phyloP scores from a whole-genome alignment of 2,329 filamentous ascomycete genomes.

The Xylaria sp. region DNA sequence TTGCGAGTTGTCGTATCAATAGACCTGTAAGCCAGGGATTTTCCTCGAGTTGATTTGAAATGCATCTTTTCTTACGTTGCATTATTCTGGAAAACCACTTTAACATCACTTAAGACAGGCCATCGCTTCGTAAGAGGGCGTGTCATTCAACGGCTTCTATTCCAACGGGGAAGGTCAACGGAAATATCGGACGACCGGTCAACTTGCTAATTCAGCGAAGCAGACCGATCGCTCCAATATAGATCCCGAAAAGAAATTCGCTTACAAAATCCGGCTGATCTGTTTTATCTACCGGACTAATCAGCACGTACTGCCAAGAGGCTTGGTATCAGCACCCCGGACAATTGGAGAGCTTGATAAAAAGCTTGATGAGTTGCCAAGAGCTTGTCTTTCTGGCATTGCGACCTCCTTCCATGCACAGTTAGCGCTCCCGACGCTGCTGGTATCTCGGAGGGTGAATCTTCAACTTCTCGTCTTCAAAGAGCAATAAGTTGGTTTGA shows the following conservation, averaged over 20 bases:
- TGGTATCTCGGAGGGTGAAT: conserved; percentile 7
- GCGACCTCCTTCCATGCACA: conserved; percentile 33
- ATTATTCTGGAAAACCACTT: conserved; percentile 1
- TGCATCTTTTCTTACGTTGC: conserved; percentile 14
- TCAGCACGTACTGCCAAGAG: conserved; percentile 34
- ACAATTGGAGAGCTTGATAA: conserved; percentile 25
- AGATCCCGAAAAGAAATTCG: conserved; percentile 6
- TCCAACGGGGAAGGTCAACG: conserved; percentile 31
- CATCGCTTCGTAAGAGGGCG: conserved; percentile 7
- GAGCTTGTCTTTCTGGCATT: conserved; percentile 20
- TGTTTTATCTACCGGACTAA: conserved; percentile 34
- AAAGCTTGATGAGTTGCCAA: conserved; percentile 36
- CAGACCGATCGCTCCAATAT: conserved; percentile 10
- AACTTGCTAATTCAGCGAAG: conserved; percentile 12
- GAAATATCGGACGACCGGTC: conserved; percentile 6
- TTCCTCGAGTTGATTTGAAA: conserved; percentile 27
- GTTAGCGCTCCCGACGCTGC: conserved; percentile 30
- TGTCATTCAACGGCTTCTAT: conserved; percentile 14
- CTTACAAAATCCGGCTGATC: conserved; percentile 30
- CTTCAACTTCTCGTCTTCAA: conserved; percentile 6
- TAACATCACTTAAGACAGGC: conserved; percentile 19
- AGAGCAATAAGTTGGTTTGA: conserved; percentile 5
- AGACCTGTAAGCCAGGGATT: conserved; percentile 1
- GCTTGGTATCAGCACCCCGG: conserved; percentile 18
- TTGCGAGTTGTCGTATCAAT: conserved; percentile 5